phyloP scores from a whole-genome alignment of 2,329 filamentous ascomycete genomes.

The Exserohilum turcica region DNA sequence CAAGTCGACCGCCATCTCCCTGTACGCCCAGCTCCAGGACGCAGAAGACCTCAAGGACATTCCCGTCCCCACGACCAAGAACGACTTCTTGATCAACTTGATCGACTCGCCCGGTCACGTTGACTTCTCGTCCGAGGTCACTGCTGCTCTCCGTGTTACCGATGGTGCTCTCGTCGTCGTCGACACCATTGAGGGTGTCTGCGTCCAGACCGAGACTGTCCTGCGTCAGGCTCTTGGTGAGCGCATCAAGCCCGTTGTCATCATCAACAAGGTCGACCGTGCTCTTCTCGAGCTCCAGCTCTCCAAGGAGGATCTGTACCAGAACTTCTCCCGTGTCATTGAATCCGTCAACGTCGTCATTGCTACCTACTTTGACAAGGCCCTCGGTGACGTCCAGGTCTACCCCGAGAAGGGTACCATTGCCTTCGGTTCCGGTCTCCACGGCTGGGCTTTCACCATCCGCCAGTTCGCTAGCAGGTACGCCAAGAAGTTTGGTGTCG shows the following conservation, averaged over 20 bases:
- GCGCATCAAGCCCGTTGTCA: conserved; percentile 99
- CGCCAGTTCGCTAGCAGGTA: conserved; percentile 95
- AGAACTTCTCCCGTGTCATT: conserved; percentile 99
- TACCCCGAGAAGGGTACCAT: conserved; percentile 98
- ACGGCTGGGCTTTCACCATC: conserved; percentile 99
- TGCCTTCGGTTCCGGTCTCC: conserved; percentile 98
- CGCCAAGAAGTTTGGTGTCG: conserved; percentile 99
- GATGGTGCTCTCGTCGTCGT: conserved; percentile 99
- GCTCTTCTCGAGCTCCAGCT: conserved; percentile 98
- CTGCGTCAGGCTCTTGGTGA: conserved; percentile 98
- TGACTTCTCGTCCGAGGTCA: conserved; percentile 99
- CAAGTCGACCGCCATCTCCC: conserved; percentile 99
- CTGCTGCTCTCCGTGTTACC: conserved; percentile 98
- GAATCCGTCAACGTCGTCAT: conserved; percentile 99
- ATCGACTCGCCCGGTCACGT: conserved; percentile 99
- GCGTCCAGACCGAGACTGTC: conserved; percentile 99
- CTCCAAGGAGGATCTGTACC: conserved; percentile 98
- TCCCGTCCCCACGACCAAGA: conserved; percentile 83
- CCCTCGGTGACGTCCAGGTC: conserved; percentile 96
- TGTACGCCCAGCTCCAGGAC: conserved; percentile 83
- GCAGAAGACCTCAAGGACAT: conserved; percentile 94
- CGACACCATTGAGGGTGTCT: conserved; percentile 99
- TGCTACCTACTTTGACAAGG: conserved; percentile 97
- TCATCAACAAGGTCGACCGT: conserved; percentile 99
- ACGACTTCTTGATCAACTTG: conserved; percentile 99